Percentiles rank a stretch among this genome's conserved stretches.
These are phyloP conservation scores for Epichloe brachyelytri DNA, from an alignment of 2,329 filamentous ascomycete species.

Conservation along the genomic window DNA sequence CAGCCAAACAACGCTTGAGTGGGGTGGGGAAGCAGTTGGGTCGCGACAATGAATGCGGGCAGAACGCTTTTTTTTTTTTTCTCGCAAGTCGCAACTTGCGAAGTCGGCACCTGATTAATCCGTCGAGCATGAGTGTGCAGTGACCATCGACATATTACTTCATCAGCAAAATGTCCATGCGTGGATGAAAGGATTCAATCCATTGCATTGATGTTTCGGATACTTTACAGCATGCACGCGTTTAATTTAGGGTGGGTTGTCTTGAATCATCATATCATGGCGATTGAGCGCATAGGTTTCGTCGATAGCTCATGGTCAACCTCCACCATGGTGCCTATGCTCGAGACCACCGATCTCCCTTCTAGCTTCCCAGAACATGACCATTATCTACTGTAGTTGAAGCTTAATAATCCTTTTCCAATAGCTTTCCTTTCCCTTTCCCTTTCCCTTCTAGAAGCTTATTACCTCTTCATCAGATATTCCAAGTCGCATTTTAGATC, in stretches of 20 bases:
- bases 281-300: too few relatives aligned
- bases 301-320: too few relatives aligned
- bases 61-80: background rate
- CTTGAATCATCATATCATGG: too few relatives aligned
- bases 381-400: background rate
- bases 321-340: too few relatives aligned
- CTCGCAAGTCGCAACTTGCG: background rate
- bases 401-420: background rate
- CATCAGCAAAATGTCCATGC: too few relatives aligned
- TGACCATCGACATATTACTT: too few relatives aligned
- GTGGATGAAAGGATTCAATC: too few relatives aligned
- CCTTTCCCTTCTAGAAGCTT: background rate
- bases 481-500: background rate
- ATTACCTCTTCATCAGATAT: background rate
- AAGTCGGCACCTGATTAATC: background rate
- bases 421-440: background rate
- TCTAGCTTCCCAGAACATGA: background rate
- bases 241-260: too few relatives aligned
- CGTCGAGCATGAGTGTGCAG: too few relatives aligned
- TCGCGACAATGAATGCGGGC: slow-evolving; percentile 1
- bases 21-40: slow-evolving; percentile 3
- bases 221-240: too few relatives aligned
- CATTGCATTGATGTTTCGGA: too few relatives aligned
- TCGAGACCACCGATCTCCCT: background rate
- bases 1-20: slow-evolving; percentile 7